Percentiles rank a stretch among this genome's conserved stretches.
phyloP scores from a whole-genome alignment of 768 basidiomycete genomes.

The Hemileccinum rubropunctum region DNA sequence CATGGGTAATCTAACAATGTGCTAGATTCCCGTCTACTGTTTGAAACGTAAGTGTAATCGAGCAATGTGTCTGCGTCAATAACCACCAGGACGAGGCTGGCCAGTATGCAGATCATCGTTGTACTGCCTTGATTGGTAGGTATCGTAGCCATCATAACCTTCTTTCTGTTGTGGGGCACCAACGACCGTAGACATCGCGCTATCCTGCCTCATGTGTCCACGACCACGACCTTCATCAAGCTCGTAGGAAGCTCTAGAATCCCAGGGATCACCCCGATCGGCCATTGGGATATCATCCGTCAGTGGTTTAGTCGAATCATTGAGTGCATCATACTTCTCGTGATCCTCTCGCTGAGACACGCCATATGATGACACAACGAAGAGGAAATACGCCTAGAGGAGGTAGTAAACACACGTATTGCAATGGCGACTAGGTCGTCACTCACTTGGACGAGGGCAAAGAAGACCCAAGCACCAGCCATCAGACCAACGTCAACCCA shows the following conservation, averaged over 20 bases:
- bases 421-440: not conserved
- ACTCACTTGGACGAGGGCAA: slow-evolving; percentile 74
- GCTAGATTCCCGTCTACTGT: slow-evolving; percentile 1
- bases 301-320: slow-evolving; percentile 53
- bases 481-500: slow-evolving; percentile 94
- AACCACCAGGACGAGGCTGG: slow-evolving; percentile 48
- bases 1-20: slow-evolving; percentile 1
- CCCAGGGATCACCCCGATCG: slow-evolving; percentile 69
- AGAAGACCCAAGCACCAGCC: slow-evolving; percentile 81
- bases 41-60: not conserved
- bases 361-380: slow-evolving; percentile 63
- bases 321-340: slow-evolving; percentile 72
- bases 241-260: slow-evolving; percentile 51
- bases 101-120: slow-evolving; percentile 29
- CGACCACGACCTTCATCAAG: slow-evolving; percentile 36
- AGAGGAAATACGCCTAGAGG: slow-evolving; percentile 46
- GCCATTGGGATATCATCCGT: slow-evolving; percentile 63
- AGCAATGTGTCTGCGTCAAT: slow-evolving; percentile 13
- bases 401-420: slow-evolving; percentile 2
- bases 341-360: slow-evolving; percentile 76
- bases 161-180: slow-evolving; percentile 49
- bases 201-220: slow-evolving; percentile 52
- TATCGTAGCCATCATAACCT: slow-evolving; percentile 29
- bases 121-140: slow-evolving; percentile 27
- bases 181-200: slow-evolving; percentile 58